Percentiles rank a stretch among this genome's conserved stretches.
Evolutionary conservation across 495 filamentous ascomycete species (phyloP).

Genomic region (Penicillium robsamsonii): DNA sequence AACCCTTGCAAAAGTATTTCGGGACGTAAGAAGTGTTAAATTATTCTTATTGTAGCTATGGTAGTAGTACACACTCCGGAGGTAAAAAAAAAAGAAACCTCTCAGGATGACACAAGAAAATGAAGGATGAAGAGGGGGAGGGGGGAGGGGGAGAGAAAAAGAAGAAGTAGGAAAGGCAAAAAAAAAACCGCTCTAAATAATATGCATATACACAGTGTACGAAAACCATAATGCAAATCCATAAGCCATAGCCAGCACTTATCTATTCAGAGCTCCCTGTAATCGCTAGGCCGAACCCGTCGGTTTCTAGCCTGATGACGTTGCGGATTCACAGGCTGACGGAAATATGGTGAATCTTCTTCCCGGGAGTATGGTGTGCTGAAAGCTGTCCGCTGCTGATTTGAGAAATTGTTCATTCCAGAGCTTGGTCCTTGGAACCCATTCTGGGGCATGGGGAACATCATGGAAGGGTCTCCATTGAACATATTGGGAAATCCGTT

Average conservation of each 20-base stretch:
- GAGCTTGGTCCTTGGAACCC: conserved; percentile 30
- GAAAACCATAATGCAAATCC: conserved; percentile 4
- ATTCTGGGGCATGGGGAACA: conserved; percentile 38
- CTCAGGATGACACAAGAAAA: conserved; percentile 4
- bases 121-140: conserved; percentile 3
- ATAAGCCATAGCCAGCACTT: background rate
- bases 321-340: conserved; percentile 93
- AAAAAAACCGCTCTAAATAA: conserved; percentile 13
- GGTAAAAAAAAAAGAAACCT: background rate
- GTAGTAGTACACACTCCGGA: conserved; percentile 4
- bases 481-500: conserved; percentile 40
- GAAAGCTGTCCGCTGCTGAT: conserved; percentile 70
- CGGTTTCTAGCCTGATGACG: conserved; percentile 78
- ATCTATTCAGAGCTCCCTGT: conserved; percentile 65
- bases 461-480: conserved; percentile 45
- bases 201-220: conserved; percentile 12
- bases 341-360: conserved; percentile 91
- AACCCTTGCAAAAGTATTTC: background rate
- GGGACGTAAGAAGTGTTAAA: background rate
- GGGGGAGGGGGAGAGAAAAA: conserved; percentile 1
- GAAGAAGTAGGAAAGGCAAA: background rate
- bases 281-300: conserved; percentile 81
- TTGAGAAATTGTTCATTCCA: conserved; percentile 54
- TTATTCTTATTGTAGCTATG: background rate
- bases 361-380: conserved; percentile 61